Percentiles rank a stretch among this genome's conserved stretches.
Evolutionary conservation across 1,284 basidiomycete species (phyloP).

Genomic region (Papiliotrema laurentii): DNA sequence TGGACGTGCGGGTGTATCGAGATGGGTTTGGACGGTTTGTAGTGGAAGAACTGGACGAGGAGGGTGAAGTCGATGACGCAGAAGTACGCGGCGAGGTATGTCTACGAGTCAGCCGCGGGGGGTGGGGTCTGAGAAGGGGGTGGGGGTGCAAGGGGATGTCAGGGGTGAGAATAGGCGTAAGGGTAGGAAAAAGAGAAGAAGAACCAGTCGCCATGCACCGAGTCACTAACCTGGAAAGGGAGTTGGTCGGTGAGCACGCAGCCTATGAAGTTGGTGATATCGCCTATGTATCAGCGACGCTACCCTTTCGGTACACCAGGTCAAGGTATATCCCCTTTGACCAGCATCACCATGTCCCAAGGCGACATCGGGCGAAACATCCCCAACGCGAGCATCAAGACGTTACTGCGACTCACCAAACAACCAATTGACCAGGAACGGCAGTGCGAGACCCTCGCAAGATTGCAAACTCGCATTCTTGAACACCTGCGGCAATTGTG

Average conservation of each 20-base stretch:
- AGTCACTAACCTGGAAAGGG: constrained; percentile 79
- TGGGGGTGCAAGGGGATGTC: too few relatives aligned
- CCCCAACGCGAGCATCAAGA: neutral
- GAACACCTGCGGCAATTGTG: constrained; percentile 83
- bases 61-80: constrained; percentile 70
- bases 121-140: neutral
- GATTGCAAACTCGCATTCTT: constrained; percentile 71
- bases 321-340: neutral
- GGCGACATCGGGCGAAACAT: too few relatives aligned
- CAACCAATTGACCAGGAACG: constrained; percentile 86
- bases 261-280: constrained; percentile 78
- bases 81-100: constrained; percentile 82
- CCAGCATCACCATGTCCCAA: too few relatives aligned
- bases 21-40: constrained; percentile 36
- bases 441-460: constrained; percentile 79
- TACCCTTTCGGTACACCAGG: neutral
- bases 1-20: too few relatives aligned
- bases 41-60: constrained; percentile 74
- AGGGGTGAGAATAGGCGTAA: too few relatives aligned
- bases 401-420: constrained; percentile 62
- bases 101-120: constrained; percentile 53
- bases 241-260: constrained; percentile 86
- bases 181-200: too few relatives aligned
- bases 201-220: neutral
- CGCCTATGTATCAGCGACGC: constrained; percentile 55